Percentiles rank a stretch among this genome's conserved stretches.
Conservation (phyloP, 164 flowering plant genomes). For the Chloranthus sessilifolius region DNA sequence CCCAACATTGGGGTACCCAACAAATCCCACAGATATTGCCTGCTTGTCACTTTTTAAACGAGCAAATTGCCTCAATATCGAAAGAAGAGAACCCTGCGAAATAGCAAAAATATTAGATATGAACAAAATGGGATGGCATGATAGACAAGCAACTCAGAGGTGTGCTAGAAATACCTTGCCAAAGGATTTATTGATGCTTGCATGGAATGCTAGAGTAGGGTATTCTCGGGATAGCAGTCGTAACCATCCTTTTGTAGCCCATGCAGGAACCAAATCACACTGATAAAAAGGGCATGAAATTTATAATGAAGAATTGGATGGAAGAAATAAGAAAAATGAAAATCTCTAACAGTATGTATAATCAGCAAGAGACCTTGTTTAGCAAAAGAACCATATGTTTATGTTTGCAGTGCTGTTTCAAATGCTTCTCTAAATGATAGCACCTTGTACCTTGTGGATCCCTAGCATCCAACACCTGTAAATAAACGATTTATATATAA, state of each 20-base stretch:
- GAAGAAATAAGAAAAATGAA: neutral
- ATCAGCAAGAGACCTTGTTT: conserved; percentile 61
- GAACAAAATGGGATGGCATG: neutral
- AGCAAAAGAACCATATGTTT: conserved; percentile 85
- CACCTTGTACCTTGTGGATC: conserved; percentile 98
- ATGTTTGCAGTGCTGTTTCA: conserved; percentile 90
- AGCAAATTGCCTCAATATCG: conserved; percentile 87
- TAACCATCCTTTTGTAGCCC: conserved; percentile 99
- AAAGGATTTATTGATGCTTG: conserved; percentile 90
- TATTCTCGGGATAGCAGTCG: conserved; percentile 78
- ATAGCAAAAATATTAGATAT: neutral
- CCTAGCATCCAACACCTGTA: conserved; percentile 95
- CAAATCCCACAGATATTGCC: conserved; percentile 95
- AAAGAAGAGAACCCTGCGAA: conserved; percentile 82
- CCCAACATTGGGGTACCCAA: conserved; percentile 99
- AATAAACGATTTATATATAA: neutral
- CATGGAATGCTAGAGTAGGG: conserved; percentile 98
- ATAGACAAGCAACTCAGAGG: neutral
- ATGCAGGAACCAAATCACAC: conserved; percentile 97
- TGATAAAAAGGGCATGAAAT: conserved; percentile 18
- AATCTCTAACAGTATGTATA: neutral
- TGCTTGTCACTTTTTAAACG: conserved; percentile 97
- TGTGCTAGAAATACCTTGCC: conserved; percentile 65
- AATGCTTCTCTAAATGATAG: conserved; percentile 82
- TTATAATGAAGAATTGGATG: too few species aligned